Evolutionary conservation across 306 rosid species (phyloP).

Genomic region (Canavalia gladiata): DNA sequence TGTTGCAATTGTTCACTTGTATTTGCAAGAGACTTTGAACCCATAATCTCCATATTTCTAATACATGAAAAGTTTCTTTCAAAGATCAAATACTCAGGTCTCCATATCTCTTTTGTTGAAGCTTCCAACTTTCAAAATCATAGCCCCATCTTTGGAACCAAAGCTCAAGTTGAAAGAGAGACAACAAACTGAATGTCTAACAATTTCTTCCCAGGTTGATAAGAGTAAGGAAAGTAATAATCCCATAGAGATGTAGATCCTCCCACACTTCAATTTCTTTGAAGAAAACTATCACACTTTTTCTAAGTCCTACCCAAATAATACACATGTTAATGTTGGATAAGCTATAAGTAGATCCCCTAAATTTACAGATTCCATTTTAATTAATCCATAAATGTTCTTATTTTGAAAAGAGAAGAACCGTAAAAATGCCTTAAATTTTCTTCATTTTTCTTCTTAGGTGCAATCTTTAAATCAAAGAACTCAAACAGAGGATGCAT

Average conservation of each 20-base stretch:
- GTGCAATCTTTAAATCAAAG: neutral
- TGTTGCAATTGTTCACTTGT: constrained; percentile 47
- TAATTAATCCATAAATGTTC: neutral
- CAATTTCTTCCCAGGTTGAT: constrained; percentile 70
- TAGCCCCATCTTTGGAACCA: constrained; percentile 58
- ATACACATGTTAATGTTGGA: neutral
- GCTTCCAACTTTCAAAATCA: constrained; percentile 63
- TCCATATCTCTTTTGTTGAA: constrained; percentile 62
- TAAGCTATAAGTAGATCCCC: neutral
- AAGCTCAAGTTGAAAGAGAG: constrained; percentile 48
- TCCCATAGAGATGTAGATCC: constrained; percentile 59
- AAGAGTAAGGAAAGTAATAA: constrained; percentile 62
- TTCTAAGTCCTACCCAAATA: constrained; percentile 36
- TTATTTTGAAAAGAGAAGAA: neutral
- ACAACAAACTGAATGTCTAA: constrained; percentile 47
- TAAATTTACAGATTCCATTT: neutral
- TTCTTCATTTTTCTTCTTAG: neutral
- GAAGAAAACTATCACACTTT: neutral
- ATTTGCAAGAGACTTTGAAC: constrained; percentile 4
- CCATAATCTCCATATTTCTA: constrained; percentile 42
- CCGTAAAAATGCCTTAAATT: neutral
- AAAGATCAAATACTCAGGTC: constrained; percentile 68
- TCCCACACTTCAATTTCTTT: constrained; percentile 22
- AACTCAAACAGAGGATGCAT: neutral
- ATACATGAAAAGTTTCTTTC: constrained; percentile 59